A percentile compares a stretch with the other conserved stretches of the same genome.
Conservation (phyloP, 1,284 basidiomycete species). For the Pholiota adiposa region DNA sequence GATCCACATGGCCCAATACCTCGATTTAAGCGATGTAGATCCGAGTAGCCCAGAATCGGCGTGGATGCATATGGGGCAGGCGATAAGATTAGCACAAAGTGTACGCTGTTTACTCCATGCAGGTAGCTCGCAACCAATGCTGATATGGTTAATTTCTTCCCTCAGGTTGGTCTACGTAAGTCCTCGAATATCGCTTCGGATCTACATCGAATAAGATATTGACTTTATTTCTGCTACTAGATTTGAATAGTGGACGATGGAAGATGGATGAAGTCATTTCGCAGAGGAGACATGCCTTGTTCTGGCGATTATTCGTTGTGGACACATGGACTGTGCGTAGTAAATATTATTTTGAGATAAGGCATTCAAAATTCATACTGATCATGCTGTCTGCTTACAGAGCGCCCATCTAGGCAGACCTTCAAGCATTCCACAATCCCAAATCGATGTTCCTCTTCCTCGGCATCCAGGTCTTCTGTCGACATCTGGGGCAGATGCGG, state of each 20-base stretch:
- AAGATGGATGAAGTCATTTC: conserved; percentile 52
- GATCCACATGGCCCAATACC: conserved; percentile 45
- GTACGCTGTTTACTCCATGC: conserved; percentile 36
- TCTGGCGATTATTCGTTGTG: conserved; percentile 59
- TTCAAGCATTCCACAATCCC: conserved; percentile 56
- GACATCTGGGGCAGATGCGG: conserved; percentile 26
- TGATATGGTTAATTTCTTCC: not conserved
- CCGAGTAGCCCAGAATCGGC: conserved; percentile 48
- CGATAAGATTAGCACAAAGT: conserved; percentile 58
- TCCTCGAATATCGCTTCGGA: conserved; percentile 12
- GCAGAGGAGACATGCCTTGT: conserved; percentile 54
- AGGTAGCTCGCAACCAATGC: not conserved
- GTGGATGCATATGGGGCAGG: conserved; percentile 62
- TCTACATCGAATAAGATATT: conserved; percentile 1
- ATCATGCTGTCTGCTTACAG: conserved; percentile 41
- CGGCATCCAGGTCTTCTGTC: conserved; percentile 41
- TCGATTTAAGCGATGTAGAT: conserved; percentile 57
- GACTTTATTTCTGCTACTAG: conserved; percentile 35
- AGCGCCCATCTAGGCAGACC: conserved; percentile 64
- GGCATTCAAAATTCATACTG: conserved; percentile 14
- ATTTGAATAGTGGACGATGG: conserved; percentile 63
- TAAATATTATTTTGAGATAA: conserved; percentile 40
- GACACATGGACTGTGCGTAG: conserved; percentile 37
- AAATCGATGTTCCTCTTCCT: conserved; percentile 48
- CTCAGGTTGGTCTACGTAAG: conserved; percentile 70